Conservation (phyloP, 2,329 filamentous ascomycete genomes). For the Neonectria neomacrospora region DNA sequence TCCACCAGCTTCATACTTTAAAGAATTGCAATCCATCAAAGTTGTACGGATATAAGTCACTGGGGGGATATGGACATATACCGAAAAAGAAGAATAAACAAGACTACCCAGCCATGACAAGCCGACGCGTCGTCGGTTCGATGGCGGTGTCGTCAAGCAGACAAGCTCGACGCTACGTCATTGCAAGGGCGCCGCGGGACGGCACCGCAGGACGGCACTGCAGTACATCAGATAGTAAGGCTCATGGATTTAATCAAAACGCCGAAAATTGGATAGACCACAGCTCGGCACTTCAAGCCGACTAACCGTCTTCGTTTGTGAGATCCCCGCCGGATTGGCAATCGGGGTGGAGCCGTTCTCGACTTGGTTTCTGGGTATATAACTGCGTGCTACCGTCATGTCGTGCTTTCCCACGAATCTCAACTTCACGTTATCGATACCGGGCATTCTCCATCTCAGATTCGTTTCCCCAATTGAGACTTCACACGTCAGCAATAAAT, state of each 20-base stretch:
- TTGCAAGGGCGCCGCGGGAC: conserved; percentile 1
- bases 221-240: conserved; percentile 1
- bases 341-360: conserved; percentile 8
- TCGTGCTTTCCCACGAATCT: neutral
- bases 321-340: conserved; percentile 14
- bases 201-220: conserved; percentile 5
- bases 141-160: neutral
- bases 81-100: neutral
- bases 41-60: neutral
- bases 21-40: neutral
- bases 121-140: neutral
- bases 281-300: conserved; percentile 3
- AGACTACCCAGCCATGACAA: neutral
- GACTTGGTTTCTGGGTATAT: conserved; percentile 3
- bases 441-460: no score
- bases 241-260: conserved; percentile 21
- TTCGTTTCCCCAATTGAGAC: neutral
- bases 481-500: neutral
- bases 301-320: conserved; percentile 1
- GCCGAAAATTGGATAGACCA: neutral
- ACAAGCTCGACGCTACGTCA: conserved; percentile 6
- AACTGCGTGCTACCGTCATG: neutral
- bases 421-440: neutral
- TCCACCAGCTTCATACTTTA: neutral
- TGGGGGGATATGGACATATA: neutral